Percentiles rank a stretch among this genome's conserved stretches.
Evolutionary conservation across 257 asterid genomes (phyloP).

Genomic region (Nicotiana obtusifolia): DNA sequence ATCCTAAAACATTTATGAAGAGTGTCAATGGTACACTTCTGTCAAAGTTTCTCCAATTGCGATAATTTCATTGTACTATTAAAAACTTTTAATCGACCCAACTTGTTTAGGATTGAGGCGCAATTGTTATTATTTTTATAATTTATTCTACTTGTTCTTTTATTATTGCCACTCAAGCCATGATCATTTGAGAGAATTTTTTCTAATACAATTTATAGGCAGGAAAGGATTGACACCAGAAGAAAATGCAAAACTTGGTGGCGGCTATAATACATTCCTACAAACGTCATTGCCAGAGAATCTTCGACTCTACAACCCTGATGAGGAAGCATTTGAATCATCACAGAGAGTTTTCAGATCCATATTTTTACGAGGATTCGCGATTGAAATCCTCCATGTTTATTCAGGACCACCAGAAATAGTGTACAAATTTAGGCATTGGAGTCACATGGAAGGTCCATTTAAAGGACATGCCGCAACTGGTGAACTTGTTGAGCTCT

Average conservation of each 20-base stretch:
- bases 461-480: constrained; percentile 52
- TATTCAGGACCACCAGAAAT: constrained; percentile 72
- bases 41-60: not conserved
- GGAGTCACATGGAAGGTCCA: constrained; percentile 74
- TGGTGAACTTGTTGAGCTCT: constrained; percentile 52
- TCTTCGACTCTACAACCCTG: constrained; percentile 48
- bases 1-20: constrained; percentile 27
- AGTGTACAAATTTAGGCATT: constrained; percentile 64
- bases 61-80: not conserved
- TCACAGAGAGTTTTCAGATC: constrained; percentile 49
- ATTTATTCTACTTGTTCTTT: not conserved
- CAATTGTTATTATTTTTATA: not conserved
- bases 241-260: constrained; percentile 48
- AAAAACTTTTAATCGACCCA: too few species aligned
- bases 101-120: not conserved
- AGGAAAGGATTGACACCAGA: constrained; percentile 22
- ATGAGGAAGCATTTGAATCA: constrained; percentile 44
- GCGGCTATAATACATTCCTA: constrained; percentile 67
- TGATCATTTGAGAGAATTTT: not conserved
- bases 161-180: too few species aligned
- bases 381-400: constrained; percentile 55
- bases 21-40: constrained; percentile 36
- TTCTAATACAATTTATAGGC: constrained; percentile 1
- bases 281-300: constrained; percentile 61
- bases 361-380: constrained; percentile 63